Percentiles rank a stretch among this genome's conserved stretches.
Evolutionary conservation across 2,329 filamentous ascomycete genomes (phyloP).

Genomic region (Emergomyces orientalis): DNA sequence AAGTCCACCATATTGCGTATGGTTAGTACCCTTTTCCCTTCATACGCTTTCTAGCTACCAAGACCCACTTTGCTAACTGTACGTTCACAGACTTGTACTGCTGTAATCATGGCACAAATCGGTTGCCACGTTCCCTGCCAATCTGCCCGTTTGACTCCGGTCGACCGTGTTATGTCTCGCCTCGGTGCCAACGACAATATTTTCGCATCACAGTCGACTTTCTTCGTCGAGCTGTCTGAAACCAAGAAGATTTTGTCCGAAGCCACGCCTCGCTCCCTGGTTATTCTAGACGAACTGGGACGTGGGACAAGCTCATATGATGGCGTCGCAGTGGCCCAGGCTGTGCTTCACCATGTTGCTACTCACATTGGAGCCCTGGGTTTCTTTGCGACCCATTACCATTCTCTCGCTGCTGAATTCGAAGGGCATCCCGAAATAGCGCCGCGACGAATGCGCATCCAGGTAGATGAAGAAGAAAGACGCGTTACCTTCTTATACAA

Average conservation of each 20-base stretch:
- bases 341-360: conserved; percentile 91
- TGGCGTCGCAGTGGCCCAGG: conserved; percentile 90
- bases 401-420: conserved; percentile 86
- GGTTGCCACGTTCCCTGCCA: conserved; percentile 83
- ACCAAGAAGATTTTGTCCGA: conserved; percentile 97
- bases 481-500: conserved; percentile 96
- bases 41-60: not conserved
- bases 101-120: conserved; percentile 95
- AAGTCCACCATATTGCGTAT: conserved; percentile 95
- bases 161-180: conserved; percentile 97
- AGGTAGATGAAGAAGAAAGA: conserved; percentile 73
- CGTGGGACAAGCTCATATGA: conserved; percentile 93
- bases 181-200: conserved; percentile 98
- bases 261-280: conserved; percentile 84
- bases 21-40: conserved; percentile 45
- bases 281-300: conserved; percentile 93
- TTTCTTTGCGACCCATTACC: conserved; percentile 97
- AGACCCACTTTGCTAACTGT: not conserved
- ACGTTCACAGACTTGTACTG: conserved; percentile 64
- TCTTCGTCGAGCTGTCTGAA: conserved; percentile 94
- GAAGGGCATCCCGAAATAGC: conserved; percentile 77
- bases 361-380: conserved; percentile 87
- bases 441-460: conserved; percentile 84
- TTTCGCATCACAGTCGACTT: conserved; percentile 93
- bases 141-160: conserved; percentile 73